Evolutionary conservation across 2,329 filamentous ascomycete species (phyloP).

Genomic region (Xylariales sp.): DNA sequence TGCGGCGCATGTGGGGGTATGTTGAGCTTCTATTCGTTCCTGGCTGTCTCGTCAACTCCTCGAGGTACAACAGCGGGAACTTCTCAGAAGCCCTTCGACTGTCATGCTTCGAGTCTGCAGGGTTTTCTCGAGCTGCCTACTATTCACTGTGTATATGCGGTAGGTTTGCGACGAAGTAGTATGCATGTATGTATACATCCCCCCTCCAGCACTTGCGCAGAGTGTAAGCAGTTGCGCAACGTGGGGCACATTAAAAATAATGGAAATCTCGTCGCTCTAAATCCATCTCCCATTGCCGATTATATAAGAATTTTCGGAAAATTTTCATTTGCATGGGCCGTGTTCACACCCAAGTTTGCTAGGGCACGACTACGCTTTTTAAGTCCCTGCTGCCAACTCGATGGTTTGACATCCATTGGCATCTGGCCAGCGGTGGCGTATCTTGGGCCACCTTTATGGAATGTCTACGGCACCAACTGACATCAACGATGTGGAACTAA

Average conservation of each 20-base stretch:
- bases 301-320: background rate
- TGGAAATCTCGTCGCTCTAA: background rate
- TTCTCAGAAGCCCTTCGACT: constrained; percentile 24
- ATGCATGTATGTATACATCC: background rate
- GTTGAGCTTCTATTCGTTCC: constrained; percentile 40
- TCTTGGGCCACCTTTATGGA: constrained; percentile 5
- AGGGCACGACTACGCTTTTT: background rate
- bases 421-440: constrained; percentile 14
- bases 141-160: background rate
- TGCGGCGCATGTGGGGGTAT: constrained; percentile 26
- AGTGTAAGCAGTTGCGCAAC: background rate
- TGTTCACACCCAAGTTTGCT: too few relatives aligned
- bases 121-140: constrained; percentile 16
- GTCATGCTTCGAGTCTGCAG: constrained; percentile 2
- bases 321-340: too few relatives aligned
- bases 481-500: constrained; percentile 25
- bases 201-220: background rate
- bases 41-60: constrained; percentile 3
- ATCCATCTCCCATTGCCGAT: background rate
- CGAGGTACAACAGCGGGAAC: constrained; percentile 2
- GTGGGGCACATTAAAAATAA: background rate
- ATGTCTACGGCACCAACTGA: constrained; percentile 22
- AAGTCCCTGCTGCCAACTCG: background rate
- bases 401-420: constrained; percentile 4
- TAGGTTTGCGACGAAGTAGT: background rate